Percentiles rank a stretch among this genome's conserved stretches.
Conservation (phyloP, 23 red algal species). For the Rhodosorus marinus region DNA sequence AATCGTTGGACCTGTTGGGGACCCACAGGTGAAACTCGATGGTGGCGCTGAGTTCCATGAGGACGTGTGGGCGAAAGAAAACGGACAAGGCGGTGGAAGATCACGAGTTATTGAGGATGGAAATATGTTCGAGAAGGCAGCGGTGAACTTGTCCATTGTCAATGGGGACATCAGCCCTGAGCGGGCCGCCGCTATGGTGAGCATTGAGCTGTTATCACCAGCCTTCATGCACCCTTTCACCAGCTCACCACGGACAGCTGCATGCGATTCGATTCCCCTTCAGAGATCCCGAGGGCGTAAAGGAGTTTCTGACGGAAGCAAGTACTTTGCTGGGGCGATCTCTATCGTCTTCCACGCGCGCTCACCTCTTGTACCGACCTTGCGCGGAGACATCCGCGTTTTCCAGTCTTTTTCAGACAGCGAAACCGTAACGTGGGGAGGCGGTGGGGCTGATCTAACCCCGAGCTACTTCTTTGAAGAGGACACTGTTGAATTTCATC, state of each 20-base stretch:
- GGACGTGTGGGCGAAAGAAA: too few relatives aligned
- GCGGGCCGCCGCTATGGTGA: constrained; percentile 10
- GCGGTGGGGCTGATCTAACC: constrained; percentile 35
- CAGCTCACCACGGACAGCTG: not conserved
- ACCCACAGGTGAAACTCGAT: too few relatives aligned
- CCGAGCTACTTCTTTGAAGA: constrained; percentile 9
- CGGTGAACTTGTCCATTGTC: constrained; percentile 34
- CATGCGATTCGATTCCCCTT: not conserved
- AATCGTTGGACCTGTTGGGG: too few relatives aligned
- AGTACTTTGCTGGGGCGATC: constrained; percentile 25
- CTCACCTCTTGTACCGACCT: constrained; percentile 23
- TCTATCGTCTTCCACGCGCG: constrained; percentile 34
- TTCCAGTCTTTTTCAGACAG: too few relatives aligned
- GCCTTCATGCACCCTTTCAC: constrained; percentile 1
- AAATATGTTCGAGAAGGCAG: constrained; percentile 37
- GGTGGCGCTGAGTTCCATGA: too few relatives aligned
- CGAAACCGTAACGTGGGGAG: not conserved
- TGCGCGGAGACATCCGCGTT: constrained; percentile 23
- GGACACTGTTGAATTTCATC: constrained; percentile 10
- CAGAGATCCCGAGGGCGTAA: not conserved
- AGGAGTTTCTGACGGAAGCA: not conserved
- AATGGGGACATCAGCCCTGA: constrained; percentile 9
- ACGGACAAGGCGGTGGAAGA: too few relatives aligned
- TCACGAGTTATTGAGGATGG: too few relatives aligned
- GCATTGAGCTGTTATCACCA: too few relatives aligned